Evolutionary conservation across 192 early-diverging fungal genomes (phyloP).

Genomic region (Coemansia sp.): DNA sequence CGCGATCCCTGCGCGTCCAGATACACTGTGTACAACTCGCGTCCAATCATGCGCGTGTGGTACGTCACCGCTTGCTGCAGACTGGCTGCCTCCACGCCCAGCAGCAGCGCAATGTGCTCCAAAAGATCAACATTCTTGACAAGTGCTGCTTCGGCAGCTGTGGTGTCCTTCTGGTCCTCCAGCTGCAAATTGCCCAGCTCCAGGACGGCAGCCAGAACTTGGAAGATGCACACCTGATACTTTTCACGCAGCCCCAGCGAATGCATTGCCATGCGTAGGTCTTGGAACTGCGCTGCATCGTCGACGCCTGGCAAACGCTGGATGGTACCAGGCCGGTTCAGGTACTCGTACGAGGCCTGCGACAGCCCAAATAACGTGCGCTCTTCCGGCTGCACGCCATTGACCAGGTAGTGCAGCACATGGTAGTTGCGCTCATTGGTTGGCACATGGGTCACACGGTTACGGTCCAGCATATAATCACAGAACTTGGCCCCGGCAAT

Average conservation of each 20-base stretch:
- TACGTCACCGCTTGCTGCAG: conserved; percentile 84
- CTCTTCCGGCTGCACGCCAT: conserved; percentile 79
- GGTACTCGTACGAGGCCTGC: conserved; percentile 56
- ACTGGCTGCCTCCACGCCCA: conserved; percentile 74
- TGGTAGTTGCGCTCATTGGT: conserved; percentile 85
- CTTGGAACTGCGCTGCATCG: conserved; percentile 61
- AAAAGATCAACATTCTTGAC: conserved; percentile 78
- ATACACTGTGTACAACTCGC: conserved; percentile 79
- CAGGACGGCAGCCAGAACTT: conserved; percentile 80
- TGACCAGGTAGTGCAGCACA: conserved; percentile 91
- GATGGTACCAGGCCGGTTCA: conserved; percentile 44
- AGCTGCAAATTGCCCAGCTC: conserved; percentile 88
- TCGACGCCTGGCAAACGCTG: conserved; percentile 59
- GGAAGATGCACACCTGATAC: conserved; percentile 82
- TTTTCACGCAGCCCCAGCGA: conserved; percentile 81
- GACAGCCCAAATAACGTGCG: conserved; percentile 69
- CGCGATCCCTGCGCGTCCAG: conserved; percentile 72
- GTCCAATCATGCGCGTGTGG: conserved; percentile 79
- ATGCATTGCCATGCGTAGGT: conserved; percentile 79
- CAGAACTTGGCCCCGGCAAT: conserved; percentile 84
- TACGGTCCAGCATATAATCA: conserved; percentile 86
- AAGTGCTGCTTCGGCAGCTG: conserved; percentile 69
- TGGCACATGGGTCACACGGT: conserved; percentile 65
- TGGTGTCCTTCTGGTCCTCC: conserved; percentile 65
- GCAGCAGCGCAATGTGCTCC: conserved; percentile 76